Percentiles rank a stretch among this genome's conserved stretches.
phyloP scores from a whole-genome alignment of 2,329 filamentous ascomycete genomes.

The Verticillium klebahnii region DNA sequence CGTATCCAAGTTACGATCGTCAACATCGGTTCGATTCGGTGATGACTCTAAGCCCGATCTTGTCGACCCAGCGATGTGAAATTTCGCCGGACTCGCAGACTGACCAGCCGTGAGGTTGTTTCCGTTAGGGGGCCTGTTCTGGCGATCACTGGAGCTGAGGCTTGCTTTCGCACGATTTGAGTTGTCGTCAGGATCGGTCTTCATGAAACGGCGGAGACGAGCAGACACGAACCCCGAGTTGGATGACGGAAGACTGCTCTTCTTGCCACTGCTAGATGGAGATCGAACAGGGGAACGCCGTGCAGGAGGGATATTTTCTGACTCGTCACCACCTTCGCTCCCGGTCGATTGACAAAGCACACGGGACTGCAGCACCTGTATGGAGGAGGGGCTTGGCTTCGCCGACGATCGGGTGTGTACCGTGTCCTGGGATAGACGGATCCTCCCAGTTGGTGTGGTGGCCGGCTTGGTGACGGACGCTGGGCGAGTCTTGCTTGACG shows the following conservation, averaged over 20 bases:
- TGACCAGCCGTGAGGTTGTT: neutral
- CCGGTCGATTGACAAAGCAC: neutral
- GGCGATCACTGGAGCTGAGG: neutral
- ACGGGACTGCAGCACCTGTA: neutral
- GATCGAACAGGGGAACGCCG: neutral
- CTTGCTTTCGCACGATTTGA: neutral
- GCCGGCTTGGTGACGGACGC: neutral
- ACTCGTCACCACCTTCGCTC: neutral
- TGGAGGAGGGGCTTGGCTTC: neutral
- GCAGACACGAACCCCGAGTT: neutral
- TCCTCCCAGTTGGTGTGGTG: neutral
- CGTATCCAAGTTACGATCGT: no score
- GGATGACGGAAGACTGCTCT: neutral
- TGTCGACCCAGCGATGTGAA: neutral
- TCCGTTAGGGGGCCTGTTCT: neutral
- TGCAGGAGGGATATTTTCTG: neutral
- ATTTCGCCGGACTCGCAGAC: neutral
- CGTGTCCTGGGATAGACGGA: neutral
- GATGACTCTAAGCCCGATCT: neutral
- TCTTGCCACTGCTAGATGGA: neutral
- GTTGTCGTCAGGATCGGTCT: neutral
- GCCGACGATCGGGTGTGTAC: neutral
- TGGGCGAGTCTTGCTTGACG: neutral
- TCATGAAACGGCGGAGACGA: neutral
- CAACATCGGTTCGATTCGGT: neutral